Evolutionary conservation across 352 stramenopile genomes (phyloP), one percentile per base, ranked within the genome.

Genomic region (Halophytophthora batemanensis): DNA sequence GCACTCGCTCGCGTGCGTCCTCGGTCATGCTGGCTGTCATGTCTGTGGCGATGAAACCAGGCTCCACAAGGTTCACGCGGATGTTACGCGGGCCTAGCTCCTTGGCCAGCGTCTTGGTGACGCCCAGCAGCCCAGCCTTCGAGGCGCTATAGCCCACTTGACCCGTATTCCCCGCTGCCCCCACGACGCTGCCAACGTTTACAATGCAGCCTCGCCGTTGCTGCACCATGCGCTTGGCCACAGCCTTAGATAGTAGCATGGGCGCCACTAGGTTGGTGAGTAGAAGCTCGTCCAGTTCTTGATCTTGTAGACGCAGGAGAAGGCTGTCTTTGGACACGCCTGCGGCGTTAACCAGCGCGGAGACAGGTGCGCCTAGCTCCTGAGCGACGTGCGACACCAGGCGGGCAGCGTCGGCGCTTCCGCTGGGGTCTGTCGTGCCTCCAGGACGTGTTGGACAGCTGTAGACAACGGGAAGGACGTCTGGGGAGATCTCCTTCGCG

Each of bases 61-160:
- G 86, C 56, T 93, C 86, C 2, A 96, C 81, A 13, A 95, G 61
- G 56, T 96, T 96, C 21, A 96, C 84, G 23, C 86, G 80, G 53
- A 96, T 90, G 45, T 89, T 86, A 21, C 82, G 78, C 41, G 64
- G 78, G 18, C 84, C 84, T 12, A 96, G 70, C 56, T 96, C 86
- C 42, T 91, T 93, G 28, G 84, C 84, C 35, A 94, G 69, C 43
- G 82, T 83, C 56, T 75, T 86, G 42, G 81, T 95, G 36, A 91
- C 69, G 15, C 84, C 84, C 11, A 73, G 52, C 2, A 96, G 71
- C 7, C 69, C 86, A 14, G 82, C 70, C 55, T 96, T 96, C 17
- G 84, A 89, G 11, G 78, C 80, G 53, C 74, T 89, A 68, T 96
- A 96, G 18, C 70, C 84, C 0, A 84, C 74, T 56, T 95, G 84